A percentile compares a stretch with the other conserved stretches of the same genome.
Conservation (phyloP, 2,329 filamentous ascomycete genomes). For the Cytospora piceicola region DNA sequence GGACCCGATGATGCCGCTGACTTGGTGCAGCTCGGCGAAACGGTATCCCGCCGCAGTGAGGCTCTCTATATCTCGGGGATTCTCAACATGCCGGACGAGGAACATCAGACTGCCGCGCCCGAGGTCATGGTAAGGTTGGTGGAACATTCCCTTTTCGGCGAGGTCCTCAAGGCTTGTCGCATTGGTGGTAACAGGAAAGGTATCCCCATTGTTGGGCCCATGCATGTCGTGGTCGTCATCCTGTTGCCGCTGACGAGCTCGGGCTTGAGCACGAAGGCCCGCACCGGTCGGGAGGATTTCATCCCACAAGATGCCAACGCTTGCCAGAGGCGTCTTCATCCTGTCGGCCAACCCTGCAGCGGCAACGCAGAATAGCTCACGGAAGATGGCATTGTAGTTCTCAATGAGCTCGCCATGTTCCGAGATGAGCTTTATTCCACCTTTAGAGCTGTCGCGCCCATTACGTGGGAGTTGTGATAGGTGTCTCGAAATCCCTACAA, state of each 20-base stretch:
- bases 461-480: conserved; percentile 55
- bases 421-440: conserved; percentile 51
- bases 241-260: conserved; percentile 17
- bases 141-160: conserved; percentile 47
- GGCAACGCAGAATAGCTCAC: conserved; percentile 81
- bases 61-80: conserved; percentile 61
- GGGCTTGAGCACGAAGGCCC: conserved; percentile 17
- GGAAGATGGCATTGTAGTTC: conserved; percentile 76
- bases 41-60: conserved; percentile 75
- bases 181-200: conserved; percentile 28
- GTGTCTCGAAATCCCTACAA: conserved; percentile 74
- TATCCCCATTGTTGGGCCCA: conserved; percentile 23
- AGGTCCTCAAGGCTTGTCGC: conserved; percentile 37
- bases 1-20: conserved; percentile 68
- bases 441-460: conserved; percentile 42
- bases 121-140: conserved; percentile 41
- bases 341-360: conserved; percentile 73
- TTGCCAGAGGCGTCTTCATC: conserved; percentile 64
- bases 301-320: conserved; percentile 73
- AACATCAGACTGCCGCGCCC: conserved; percentile 82
- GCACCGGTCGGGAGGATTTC: conserved; percentile 71
- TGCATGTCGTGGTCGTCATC: conserved; percentile 16
- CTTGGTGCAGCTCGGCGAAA: conserved; percentile 73
- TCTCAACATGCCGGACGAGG: conserved; percentile 67
- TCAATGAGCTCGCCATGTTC: conserved; percentile 63